Evolutionary conservation across 768 basidiomycete species (phyloP), one percentile per base, ranked within the genome.

Genomic region (Heimioporus sp.): DNA sequence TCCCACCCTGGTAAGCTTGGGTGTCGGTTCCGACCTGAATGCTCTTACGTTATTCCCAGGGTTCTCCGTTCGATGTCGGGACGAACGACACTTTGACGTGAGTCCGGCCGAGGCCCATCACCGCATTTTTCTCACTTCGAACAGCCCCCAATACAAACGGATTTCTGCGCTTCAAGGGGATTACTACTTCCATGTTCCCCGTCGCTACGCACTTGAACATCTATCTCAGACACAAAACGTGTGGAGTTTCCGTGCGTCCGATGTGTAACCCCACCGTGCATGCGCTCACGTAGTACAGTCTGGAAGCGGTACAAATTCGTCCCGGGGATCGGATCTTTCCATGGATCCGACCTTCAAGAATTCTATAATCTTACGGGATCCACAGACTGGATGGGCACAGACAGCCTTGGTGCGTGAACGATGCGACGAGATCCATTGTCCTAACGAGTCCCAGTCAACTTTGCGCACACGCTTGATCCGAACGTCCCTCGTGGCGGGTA

Each of bases 91-190:
- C 44, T 21, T 20, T 45, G 19, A 36, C 32, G 44, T 45, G 44
- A 45, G 44, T 30, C 7, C 11, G 11, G 20, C 13, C 16, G 6
- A 12, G 12, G 45, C n/a, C 24, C 36, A 28, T 36, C 38, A 20
- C 19, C 17, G 20, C 11, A 12, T 21, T 21, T 21, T 38, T 46
- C 35, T 38, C 36, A 36, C 46, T 12, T n/a, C 3, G 12, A 17
- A 6, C 41, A 73, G 73, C 2, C 73, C 74, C 4, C 46, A 77
- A 56, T 76, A 62, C 57, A 76, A 76, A 52, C 70, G 76, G 4
- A 51, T 75, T 8, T 68, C 65, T 46, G 38, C 44, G 10, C 35
- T 45, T 20, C 32, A 65, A 41, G 74, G 75, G 1, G 75, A 77
- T 51, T 42, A 62, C 7, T 45, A 52, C 11, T 74, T 73, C 10